These are phyloP conservation scores for Cladosporium austrohemisphaericum DNA, from an alignment of 2,329 filamentous ascomycete genomes.

Conservation along the genomic window DNA sequence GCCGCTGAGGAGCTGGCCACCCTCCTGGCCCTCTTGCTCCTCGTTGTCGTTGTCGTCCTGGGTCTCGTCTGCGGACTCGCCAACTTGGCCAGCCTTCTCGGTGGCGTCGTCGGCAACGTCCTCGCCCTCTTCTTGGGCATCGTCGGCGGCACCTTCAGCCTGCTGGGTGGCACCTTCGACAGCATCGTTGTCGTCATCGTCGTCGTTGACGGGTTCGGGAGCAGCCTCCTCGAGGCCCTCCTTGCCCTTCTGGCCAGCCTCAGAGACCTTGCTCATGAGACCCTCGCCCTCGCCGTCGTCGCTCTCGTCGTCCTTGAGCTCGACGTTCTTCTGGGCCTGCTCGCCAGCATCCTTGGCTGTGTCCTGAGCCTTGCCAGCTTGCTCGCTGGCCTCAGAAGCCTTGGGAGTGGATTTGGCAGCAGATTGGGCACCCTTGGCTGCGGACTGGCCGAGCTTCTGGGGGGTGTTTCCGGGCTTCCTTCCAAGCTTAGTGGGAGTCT, in stretches of 20 bases:
- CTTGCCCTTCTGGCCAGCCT: constrained; percentile 43
- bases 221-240: constrained; percentile 44
- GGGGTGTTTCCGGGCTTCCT: constrained; percentile 37
- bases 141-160: constrained; percentile 43
- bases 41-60: constrained; percentile 31
- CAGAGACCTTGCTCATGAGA: constrained; percentile 45
- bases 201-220: constrained; percentile 45
- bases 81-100: constrained; percentile 38
- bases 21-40: constrained; percentile 26
- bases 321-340: constrained; percentile 32
- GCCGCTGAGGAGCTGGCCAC: constrained; percentile 40
- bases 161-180: constrained; percentile 38
- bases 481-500: constrained; percentile 51
- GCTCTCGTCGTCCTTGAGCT: constrained; percentile 37
- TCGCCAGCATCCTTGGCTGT: constrained; percentile 36
- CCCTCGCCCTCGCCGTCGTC: constrained; percentile 35
- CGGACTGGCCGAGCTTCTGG: constrained; percentile 42
- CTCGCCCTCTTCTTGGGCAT: constrained; percentile 33
- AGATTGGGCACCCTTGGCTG: constrained; percentile 17
- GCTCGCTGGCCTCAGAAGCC: constrained; percentile 17
- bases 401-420: constrained; percentile 26
- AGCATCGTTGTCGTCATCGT: constrained; percentile 38
- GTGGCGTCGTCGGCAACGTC: constrained; percentile 41
- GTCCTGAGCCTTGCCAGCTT: constrained; percentile 35
- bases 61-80: constrained; percentile 32